Evolutionary conservation across 257 asterid genomes (phyloP).

Genomic region (Parsonsia alboflavescens): DNA sequence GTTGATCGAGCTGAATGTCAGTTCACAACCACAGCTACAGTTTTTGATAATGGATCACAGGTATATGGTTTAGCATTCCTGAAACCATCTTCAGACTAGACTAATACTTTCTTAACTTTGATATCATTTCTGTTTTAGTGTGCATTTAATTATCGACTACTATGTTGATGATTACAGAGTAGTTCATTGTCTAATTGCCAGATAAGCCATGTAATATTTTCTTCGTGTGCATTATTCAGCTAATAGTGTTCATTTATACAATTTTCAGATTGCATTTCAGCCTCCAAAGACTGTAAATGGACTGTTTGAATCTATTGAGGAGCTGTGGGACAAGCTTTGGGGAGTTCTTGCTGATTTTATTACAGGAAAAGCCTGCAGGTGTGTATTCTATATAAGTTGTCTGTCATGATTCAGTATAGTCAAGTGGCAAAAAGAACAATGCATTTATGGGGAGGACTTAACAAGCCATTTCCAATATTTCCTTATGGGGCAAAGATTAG

Average conservation of each 20-base stretch:
- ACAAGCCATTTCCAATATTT: neutral
- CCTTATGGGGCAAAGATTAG: neutral
- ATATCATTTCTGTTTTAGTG: neutral
- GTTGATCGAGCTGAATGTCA: conserved; percentile 96
- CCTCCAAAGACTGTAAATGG: conserved; percentile 73
- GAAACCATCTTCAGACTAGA: neutral
- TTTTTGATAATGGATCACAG: conserved; percentile 93
- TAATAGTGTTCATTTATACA: neutral
- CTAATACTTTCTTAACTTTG: neutral
- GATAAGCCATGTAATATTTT: neutral
- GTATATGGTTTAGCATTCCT: conserved; percentile 26
- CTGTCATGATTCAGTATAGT: neutral
- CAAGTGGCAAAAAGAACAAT: neutral
- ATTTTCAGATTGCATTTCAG: conserved; percentile 68
- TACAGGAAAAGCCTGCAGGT: conserved; percentile 93
- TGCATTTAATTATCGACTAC: neutral
- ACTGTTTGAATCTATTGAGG: conserved; percentile 72
- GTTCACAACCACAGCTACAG: conserved; percentile 87
- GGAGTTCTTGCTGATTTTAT: conserved; percentile 46
- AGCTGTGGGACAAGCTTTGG: conserved; percentile 64
- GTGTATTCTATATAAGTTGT: neutral
- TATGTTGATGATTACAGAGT: neutral
- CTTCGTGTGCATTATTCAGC: conserved; percentile 1
- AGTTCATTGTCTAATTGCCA: neutral
- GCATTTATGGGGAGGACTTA: neutral